Conservation (phyloP, 441 rosid species). For the Omphalea diandra region DNA sequence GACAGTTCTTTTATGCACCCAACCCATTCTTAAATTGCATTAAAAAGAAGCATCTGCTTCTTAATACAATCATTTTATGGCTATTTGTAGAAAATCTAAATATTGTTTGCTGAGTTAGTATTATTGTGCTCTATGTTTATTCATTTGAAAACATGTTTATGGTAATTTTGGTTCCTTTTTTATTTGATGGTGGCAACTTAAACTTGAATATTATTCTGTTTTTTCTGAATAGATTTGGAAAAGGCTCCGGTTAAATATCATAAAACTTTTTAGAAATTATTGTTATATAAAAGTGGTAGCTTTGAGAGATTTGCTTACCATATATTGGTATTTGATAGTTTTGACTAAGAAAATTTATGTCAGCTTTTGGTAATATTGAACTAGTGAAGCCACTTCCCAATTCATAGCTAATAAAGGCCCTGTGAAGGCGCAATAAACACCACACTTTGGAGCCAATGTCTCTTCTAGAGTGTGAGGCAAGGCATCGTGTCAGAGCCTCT, state of each 20-base stretch:
- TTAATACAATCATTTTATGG: neutral
- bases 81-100: no score
- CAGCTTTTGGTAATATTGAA: neutral
- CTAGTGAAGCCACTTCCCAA: neutral
- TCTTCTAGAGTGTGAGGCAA: neutral
- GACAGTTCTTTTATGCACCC: slow-evolving; percentile 7
- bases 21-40: slow-evolving; percentile 1
- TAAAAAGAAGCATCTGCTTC: slow-evolving; percentile 4
- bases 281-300: neutral
- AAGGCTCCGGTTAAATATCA: neutral
- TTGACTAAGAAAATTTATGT: neutral
- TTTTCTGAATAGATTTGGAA: neutral
- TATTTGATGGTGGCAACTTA: neutral
- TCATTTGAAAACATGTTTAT: neutral
- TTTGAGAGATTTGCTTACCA: neutral
- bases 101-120: neutral
- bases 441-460: neutral
- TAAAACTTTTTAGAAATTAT: neutral
- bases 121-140: neutral
- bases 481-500: no score
- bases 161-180: neutral
- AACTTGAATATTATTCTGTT: neutral
- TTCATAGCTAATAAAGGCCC: neutral
- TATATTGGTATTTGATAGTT: neutral
- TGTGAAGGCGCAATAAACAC: neutral